Evolutionary conservation across 805 yeast genomes (phyloP), one percentile per base, ranked within the genome.

Genomic region (Wickerhamomyces chaumierensis): DNA sequence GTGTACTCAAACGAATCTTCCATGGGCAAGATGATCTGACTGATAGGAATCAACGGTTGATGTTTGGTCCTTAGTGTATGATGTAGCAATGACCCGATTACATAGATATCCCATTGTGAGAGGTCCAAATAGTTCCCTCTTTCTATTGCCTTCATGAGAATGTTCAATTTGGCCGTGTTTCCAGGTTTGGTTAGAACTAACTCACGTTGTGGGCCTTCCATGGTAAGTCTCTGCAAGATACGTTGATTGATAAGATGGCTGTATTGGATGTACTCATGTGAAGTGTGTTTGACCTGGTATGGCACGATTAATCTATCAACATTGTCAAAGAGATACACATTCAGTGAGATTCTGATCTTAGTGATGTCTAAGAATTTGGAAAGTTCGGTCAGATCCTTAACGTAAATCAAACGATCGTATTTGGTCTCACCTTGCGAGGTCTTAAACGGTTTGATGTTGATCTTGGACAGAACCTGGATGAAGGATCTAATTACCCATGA

Each of bases 401-500:
- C 62, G 42, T 62, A 61, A 1, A 61, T 48, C 6, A 46, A 37
- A 42, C 45, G 49, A 41, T 48, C 48, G 39, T 41, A 42, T 36
- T 35, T 42, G 40, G 39, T 36, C 42, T 18, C 25, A 19, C 29
- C 36, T 21, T 37, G 36, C 18, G 52, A 52, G 45, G 42, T 35
- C 52, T 55, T 53, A 37, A 66, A 48, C 20, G 68, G 63, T 44
- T 74, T 75, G 39, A 70, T 59, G 39, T 68, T 65, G 2, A 82
- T 77, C 50, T 79, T 81, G 40, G 77, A 67, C 42, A 84, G 62
- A 18, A 86, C 69, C 39, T 82, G 87, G 14, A 81, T 72, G 29
- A 85, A 70, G 0, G 94, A 79, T 48, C 86, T 75, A 20, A 85
- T 73, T 60, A 88, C 73, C 92, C 96, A 87, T 35, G 82, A 80